Conservation (phyloP, 306 rosid species). For the Vigna trinervia region DNA sequence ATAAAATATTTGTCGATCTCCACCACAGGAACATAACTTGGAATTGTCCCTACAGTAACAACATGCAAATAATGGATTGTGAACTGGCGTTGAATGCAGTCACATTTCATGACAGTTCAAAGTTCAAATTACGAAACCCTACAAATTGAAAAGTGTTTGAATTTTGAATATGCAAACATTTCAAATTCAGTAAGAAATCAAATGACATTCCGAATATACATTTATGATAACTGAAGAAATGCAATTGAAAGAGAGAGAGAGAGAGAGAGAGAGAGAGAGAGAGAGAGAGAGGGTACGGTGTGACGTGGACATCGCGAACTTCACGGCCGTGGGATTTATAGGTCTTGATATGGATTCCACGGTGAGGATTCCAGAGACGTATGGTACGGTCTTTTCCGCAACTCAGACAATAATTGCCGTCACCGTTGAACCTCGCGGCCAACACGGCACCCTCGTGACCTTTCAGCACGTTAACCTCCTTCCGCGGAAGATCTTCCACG, state of each 20-base stretch:
- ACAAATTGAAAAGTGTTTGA: not conserved
- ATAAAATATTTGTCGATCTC: conserved; percentile 82
- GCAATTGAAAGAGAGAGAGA: not conserved
- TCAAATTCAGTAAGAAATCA: not conserved
- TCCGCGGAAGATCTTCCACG: conserved; percentile 61
- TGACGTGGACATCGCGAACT: conserved; percentile 88
- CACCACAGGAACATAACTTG: conserved; percentile 84
- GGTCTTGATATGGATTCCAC: conserved; percentile 89
- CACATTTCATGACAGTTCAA: not conserved
- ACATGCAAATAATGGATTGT: not conserved
- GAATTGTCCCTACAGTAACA: conserved; percentile 72
- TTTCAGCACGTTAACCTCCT: conserved; percentile 65
- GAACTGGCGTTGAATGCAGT: not conserved
- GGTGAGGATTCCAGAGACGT: conserved; percentile 97
- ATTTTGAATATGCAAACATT: conserved; percentile 29
- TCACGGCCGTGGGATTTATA: conserved; percentile 93
- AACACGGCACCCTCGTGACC: conserved; percentile 90
- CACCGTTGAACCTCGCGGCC: conserved; percentile 79
- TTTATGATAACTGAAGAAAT: not conserved
- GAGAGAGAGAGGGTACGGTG: conserved; percentile 49
- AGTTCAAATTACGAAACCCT: not conserved
- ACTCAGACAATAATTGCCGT: conserved; percentile 82
- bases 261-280: not conserved
- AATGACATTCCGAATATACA: not conserved
- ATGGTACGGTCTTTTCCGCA: conserved; percentile 93